Evolutionary conservation across 2,329 filamentous ascomycete species (phyloP), one percentile per base, ranked within the genome.

Genomic region (Pyrenophora graminea): DNA sequence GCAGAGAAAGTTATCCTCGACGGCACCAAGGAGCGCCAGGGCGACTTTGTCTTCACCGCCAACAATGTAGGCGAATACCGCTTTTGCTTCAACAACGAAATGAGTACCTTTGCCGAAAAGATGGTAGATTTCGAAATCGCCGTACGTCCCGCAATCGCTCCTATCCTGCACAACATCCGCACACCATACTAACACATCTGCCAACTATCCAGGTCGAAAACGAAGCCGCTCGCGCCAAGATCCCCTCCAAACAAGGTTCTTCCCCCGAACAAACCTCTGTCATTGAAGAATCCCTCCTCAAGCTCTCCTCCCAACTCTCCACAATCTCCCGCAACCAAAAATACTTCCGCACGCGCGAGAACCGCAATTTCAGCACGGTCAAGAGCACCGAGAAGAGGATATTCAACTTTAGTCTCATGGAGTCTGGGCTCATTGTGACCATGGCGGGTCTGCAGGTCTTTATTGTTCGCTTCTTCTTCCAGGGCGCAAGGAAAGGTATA

Each of bases 381-480:
- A 84, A 90, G 74, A 97, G 92, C 78, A 99, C 94, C 34, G 94
- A 99, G 81, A 85, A 85, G 73, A 84, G 94, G 58, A 99, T 99
- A 68, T 91, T 97, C 79, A 97, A 97, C 78, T 96, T 99, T 76
- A 96, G 90, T 73, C 80, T 99, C 70, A 88, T 97, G 65, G 94
- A 99, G 80, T 89, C 90, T 61, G 82, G 84, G 57, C 86, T 99
- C 79, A 95, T 99, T 79, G 80, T 97, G 58, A 89, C 87, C 53
- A 99, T 99, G 95, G 94, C 93, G 38, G 92, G 85, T 39, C 77
- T 99, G 71, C 95, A 99, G 79, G 94, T 99, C 43, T 97, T 97
- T 75, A 87, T 99, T 64, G 94, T 99, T 66, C 82, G 91, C 61
- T 97, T 97, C 86, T 99, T 99, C 80, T 99, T 99, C 85, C 93